phyloP scores from a whole-genome alignment of 768 basidiomycete genomes.

The Psilocybe subaeruginosa region DNA sequence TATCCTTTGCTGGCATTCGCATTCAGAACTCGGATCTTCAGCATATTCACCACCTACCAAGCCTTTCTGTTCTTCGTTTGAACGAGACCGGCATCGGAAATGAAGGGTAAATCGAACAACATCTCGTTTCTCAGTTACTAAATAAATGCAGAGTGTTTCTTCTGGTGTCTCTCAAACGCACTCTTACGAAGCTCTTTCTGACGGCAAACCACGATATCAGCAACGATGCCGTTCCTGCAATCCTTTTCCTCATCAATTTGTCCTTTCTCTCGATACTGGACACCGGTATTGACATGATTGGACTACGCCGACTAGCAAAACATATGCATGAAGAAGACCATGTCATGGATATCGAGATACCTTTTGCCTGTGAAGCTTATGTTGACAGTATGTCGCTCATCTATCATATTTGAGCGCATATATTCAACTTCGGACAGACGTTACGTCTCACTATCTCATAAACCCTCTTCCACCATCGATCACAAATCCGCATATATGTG shows the following conservation, averaged over 20 bases:
- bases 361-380: conserved; percentile 53
- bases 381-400: conserved; percentile 47
- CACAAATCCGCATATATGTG: conserved; percentile 40
- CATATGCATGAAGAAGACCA: conserved; percentile 38
- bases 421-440: conserved; percentile 31
- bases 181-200: conserved; percentile 55
- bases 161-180: conserved; percentile 56
- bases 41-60: conserved; percentile 56
- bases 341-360: conserved; percentile 55
- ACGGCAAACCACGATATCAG: conserved; percentile 54
- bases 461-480: conserved; percentile 53
- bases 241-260: conserved; percentile 51
- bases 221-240: conserved; percentile 59
- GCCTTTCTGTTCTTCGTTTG: conserved; percentile 47
- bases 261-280: conserved; percentile 53
- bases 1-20: conserved; percentile 50
- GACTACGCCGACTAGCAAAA: conserved; percentile 53
- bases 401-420: neutral
- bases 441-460: conserved; percentile 51
- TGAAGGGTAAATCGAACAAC: conserved; percentile 50
- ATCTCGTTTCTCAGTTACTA: neutral
- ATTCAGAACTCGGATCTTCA: conserved; percentile 52
- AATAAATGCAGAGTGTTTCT: conserved; percentile 50
- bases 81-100: conserved; percentile 60
- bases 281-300: conserved; percentile 59